phyloP scores from a whole-genome alignment of 2,329 filamentous ascomycete species.

The Aotearoamyces nothofagi region DNA sequence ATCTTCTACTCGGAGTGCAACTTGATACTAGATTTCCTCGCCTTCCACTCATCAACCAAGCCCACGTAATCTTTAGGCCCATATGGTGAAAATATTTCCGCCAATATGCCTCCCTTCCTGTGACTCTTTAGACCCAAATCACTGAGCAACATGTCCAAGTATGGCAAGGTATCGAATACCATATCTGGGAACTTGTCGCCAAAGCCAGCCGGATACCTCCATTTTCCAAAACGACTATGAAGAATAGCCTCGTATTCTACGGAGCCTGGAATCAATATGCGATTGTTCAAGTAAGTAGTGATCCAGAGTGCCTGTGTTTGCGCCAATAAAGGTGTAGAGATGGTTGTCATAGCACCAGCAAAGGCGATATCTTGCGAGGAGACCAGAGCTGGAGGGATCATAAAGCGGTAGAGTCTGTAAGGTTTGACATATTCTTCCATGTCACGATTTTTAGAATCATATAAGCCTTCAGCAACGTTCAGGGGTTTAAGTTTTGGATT shows the following conservation, averaged over 20 bases:
- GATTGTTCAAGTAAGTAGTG: constrained; percentile 43
- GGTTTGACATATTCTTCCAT: constrained; percentile 9
- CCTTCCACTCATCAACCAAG: constrained; percentile 26
- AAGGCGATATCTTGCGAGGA: constrained; percentile 30
- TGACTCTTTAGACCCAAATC: constrained; percentile 47
- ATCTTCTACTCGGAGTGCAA: too few relatives aligned
- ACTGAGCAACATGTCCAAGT: constrained; percentile 49
- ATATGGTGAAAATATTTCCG: constrained; percentile 28
- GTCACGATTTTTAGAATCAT: too few relatives aligned
- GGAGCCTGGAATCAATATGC: constrained; percentile 6
- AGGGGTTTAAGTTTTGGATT: constrained; percentile 30
- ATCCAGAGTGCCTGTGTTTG: constrained; percentile 45
- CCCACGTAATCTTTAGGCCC: constrained; percentile 28
- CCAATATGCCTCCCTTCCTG: constrained; percentile 32
- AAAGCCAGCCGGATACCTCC: constrained; percentile 52
- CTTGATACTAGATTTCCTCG: too few relatives aligned
- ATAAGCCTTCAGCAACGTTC: constrained; percentile 22
- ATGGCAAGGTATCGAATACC: constrained; percentile 63
- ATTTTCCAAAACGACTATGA: constrained; percentile 52
- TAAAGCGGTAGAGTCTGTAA: constrained; percentile 30
- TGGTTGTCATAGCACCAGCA: constrained; percentile 27
- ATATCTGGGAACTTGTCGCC: constrained; percentile 51
- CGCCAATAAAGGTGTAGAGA: constrained; percentile 25
- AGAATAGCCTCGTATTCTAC: constrained; percentile 41
- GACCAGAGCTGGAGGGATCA: constrained; percentile 25